Base-by-base conservation (phyloP, 306 rosid genomes). In the Dalbergia cultrata region DNA sequence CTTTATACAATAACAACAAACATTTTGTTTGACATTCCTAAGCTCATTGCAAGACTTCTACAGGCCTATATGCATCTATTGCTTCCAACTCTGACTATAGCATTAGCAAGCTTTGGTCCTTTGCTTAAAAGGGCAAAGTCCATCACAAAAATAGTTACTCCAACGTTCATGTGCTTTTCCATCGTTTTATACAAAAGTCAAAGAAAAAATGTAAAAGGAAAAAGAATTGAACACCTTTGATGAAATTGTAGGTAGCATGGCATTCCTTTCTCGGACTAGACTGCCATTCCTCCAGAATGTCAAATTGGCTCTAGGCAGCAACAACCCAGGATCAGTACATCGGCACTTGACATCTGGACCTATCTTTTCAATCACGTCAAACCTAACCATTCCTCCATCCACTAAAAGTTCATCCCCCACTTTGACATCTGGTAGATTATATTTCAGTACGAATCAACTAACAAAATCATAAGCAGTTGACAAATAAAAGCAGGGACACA, bases 321-420 rank as follows among this genome's bases (percentile, higher is more conserved):
- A 83, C 81, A 96, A 77, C 33, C 99, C 99, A 5, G 98, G 99
- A 88, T 96, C 99, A 43, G 99, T 96, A 77, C 99, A 96, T 41
- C 31, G 88, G 77, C 99, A 96, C 84, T 96, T 92, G 22, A 96
- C 99, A 86, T 96, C 99, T 0, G 99, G 99, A 64, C 99, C 99
- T 75, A 96, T 86, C 85, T 93, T 96, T 81, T 93, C 94, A 66
- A 93, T 86, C 68, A 96, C 99, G 78, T 96, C 99, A 76, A 96
- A 96, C 86, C 99, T 93, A 83, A 96, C 99, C 99, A 93, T 96
- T 53, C 99, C 99, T 62, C 99, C 99, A 65, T 96, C 99, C 79
- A 96, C 97, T 68, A 96, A 88, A 69, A 96, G 97, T 17, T 96
- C 99, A 85, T 96, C 99, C 50, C 99, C 99, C 47, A 93, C 94